Base-by-base conservation (phyloP, 495 filamentous ascomycete genomes). In the Cetradonia linearis region DNA sequence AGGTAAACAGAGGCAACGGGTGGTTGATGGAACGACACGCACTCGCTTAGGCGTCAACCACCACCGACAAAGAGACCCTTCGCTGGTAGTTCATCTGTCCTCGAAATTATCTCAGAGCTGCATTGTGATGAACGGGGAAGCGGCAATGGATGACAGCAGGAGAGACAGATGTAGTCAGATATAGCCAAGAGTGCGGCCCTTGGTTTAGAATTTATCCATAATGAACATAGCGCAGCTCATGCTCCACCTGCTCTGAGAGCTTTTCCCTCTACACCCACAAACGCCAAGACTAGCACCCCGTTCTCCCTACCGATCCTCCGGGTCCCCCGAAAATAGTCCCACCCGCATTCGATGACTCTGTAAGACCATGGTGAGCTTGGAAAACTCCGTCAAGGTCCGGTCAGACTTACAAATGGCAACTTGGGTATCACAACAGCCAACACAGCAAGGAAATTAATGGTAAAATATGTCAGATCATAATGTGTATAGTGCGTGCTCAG, bases 401-500 rank as follows among this genome's bases (percentile, higher is more conserved):
- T 20, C 11, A 25, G 28, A 81, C 91, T 73, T 79, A 97, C 93
- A 68, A 84, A 89, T 61, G 93, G 93, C 65, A 98, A 73, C 74
- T 98, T 98, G 33, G 93, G 93, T 69, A 98, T 90, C 50, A 98
- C 86, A 56, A 97, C 93, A 6, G 77, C 89, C 65, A 97, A 73
- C 28, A 91, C 88, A 52, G 93, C 93, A 64, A 96, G 75, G 67
- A 91, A 89, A 76, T 98, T 98, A 75, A 98, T 92, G 66, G 86
- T 90, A 70, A 98, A 98, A 73, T 95, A 95, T 23, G 87, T 86
- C 68, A 96, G 70, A 74, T 95, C 92, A 76, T 97, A 98, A 73
- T 95, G 92, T 62, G 93, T 96, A 73, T 96, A 98, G 74, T 98
- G 93, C 55, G 93, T 98, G 78, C 91, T 96, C 62, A 96, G 77